Evolutionary conservation across 352 stramenopile genomes (phyloP).

Genomic region (Elongisporangium anandrum): DNA sequence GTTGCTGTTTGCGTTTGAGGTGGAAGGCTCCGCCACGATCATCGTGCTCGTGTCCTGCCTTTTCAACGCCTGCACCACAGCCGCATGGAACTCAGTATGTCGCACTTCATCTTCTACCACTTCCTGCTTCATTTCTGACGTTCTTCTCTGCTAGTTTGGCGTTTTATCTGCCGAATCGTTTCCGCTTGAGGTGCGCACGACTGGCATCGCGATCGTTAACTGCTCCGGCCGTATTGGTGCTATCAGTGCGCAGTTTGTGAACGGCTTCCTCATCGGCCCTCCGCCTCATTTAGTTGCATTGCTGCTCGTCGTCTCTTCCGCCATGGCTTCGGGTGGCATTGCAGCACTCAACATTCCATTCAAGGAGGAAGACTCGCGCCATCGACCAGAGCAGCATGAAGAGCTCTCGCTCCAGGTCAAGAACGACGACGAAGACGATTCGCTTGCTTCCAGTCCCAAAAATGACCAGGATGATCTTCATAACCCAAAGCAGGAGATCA

Average conservation of each 20-base stretch:
- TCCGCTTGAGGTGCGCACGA: conserved; percentile 84
- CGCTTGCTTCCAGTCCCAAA: not conserved
- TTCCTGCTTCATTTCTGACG: not conserved
- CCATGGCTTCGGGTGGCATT: conserved; percentile 65
- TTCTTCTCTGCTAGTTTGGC: conserved; percentile 55
- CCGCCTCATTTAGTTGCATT: conserved; percentile 74
- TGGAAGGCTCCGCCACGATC: conserved; percentile 49
- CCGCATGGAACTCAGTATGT: conserved; percentile 87
- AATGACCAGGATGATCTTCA: conserved; percentile 4
- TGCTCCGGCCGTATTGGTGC: conserved; percentile 84
- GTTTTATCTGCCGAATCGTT: conserved; percentile 88
- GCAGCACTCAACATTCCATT: conserved; percentile 34
- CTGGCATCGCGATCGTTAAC: conserved; percentile 88
- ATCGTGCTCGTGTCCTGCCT: conserved; percentile 87
- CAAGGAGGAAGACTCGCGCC: conserved; percentile 22
- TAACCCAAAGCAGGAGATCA: conserved; percentile 5
- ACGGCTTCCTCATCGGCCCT: conserved; percentile 79
- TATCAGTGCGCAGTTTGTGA: conserved; percentile 90
- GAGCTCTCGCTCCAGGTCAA: conserved; percentile 1
- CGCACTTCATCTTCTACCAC: not conserved
- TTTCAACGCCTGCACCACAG: conserved; percentile 90
- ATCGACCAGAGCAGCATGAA: conserved; percentile 13
- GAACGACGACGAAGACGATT: conserved; percentile 3
- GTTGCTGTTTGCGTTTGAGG: conserved; percentile 79
- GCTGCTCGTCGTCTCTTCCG: conserved; percentile 67